These are phyloP conservation scores for Vitis rotundifolia DNA, from an alignment of 164 flowering plant genomes.

Conservation along the genomic window DNA sequence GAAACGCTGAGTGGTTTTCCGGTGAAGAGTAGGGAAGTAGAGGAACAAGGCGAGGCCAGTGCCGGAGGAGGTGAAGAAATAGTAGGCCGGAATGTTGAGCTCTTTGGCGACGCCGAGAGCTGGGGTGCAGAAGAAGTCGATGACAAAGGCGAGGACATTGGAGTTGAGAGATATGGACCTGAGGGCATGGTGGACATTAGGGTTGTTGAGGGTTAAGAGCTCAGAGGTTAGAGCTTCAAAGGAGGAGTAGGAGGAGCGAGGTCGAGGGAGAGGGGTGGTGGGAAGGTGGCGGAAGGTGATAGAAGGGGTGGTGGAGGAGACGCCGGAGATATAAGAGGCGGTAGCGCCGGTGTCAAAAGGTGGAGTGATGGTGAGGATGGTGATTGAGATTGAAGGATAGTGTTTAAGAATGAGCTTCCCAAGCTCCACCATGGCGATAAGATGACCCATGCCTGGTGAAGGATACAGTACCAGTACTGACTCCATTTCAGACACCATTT, in stretches of 20 bases:
- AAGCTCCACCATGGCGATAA: conserved; percentile 48
- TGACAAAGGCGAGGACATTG: conserved; percentile 29
- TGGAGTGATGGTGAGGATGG: conserved; percentile 31
- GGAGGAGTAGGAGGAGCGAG: conserved; percentile 2
- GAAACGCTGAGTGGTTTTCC: conserved; percentile 4
- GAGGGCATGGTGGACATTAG: conserved; percentile 28
- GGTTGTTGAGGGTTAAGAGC: conserved; percentile 30
- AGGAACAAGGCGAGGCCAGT: conserved; percentile 19
- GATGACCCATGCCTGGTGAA: conserved; percentile 35
- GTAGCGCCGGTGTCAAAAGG: conserved; percentile 33
- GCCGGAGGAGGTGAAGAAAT: conserved; percentile 39
- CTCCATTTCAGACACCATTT: no score
- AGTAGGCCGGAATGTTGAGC: conserved; percentile 41
- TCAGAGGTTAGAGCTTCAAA: conserved; percentile 21
- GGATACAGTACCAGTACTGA: conserved; percentile 30
- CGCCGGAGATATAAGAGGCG: conserved; percentile 32
- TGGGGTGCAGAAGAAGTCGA: conserved; percentile 43
- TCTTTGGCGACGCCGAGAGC: conserved; percentile 16
- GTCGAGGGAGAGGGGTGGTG: conserved; percentile 12
- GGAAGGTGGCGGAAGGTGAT: conserved; percentile 46
- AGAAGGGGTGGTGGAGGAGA: conserved; percentile 36
- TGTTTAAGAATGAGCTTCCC: conserved; percentile 40
- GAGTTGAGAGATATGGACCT: conserved; percentile 22
- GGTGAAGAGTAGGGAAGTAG: conserved; percentile 31
- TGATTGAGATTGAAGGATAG: conserved; percentile 32